These are phyloP conservation scores for Vitis hybrid DNA, from an alignment of 177 flowering plant genomes.

Conservation along the genomic window DNA sequence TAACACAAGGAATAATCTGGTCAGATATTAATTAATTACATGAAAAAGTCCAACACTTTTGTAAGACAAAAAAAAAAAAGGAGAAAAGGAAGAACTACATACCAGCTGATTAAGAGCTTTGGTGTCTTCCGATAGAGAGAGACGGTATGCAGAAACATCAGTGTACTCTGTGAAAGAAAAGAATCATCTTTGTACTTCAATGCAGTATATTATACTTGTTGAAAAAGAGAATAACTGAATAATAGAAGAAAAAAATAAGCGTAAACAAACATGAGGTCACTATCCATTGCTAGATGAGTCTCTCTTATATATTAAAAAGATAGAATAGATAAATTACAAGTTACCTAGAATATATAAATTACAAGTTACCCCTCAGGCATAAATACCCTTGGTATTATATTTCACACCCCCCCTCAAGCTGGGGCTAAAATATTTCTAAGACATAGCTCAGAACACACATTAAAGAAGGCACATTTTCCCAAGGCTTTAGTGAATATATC, in stretches of 20 bases:
- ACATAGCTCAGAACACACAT: too few relatives aligned
- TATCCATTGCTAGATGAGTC: too few relatives aligned
- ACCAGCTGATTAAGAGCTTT: constrained; percentile 97
- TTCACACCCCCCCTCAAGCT: too few relatives aligned
- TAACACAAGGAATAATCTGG: background rate
- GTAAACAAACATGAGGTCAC: background rate
- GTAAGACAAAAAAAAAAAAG: background rate
- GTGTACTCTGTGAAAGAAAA: constrained; percentile 61
- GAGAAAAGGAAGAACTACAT: constrained; percentile 13
- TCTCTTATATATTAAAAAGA: too few relatives aligned
- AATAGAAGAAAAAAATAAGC: background rate
- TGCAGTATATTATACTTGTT: background rate
- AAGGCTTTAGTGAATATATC: too few relatives aligned
- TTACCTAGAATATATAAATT: too few relatives aligned
- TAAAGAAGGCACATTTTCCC: too few relatives aligned
- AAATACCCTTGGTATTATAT: too few relatives aligned
- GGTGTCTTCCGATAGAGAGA: constrained; percentile 93
- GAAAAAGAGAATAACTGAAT: background rate
- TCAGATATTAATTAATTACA: background rate
- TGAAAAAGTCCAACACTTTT: background rate
- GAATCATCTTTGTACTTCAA: background rate
- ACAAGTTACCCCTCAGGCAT: too few relatives aligned
- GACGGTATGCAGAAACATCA: constrained; percentile 92
- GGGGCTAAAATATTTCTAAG: too few relatives aligned
- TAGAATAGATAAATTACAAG: too few relatives aligned